These are phyloP conservation scores for Oehlia diaphana DNA, from an alignment of 192 early-diverging fungal genomes.

Conservation along the genomic window DNA sequence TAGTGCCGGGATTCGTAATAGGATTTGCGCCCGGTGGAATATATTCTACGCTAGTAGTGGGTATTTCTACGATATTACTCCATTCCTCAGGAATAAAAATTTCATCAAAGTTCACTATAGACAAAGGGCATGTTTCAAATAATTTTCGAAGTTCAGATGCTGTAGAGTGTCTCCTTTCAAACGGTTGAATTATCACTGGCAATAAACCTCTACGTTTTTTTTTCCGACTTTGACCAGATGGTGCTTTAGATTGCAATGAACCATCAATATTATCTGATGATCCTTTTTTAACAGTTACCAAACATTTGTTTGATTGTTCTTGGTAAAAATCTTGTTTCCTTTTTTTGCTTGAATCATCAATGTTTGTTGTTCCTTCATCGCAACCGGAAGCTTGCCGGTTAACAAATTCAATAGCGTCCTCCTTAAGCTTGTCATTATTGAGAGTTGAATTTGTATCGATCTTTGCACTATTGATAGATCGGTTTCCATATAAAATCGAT, in stretches of 20 bases:
- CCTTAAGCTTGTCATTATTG: background rate
- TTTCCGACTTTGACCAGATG: background rate
- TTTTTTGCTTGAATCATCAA: conserved; percentile 1
- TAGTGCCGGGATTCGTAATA: too few relatives aligned
- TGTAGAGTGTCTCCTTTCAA: conserved; percentile 7
- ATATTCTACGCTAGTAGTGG: background rate
- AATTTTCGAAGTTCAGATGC: conserved; percentile 24
- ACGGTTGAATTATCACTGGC: background rate
- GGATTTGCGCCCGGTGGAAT: too few relatives aligned
- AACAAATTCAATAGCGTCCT: background rate
- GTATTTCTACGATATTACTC: background rate
- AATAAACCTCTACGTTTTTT: conserved; percentile 1
- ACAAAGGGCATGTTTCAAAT: conserved; percentile 13
- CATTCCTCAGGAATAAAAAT: conserved; percentile 21
- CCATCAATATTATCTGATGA: background rate
- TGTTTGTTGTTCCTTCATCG: background rate
- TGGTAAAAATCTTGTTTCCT: background rate
- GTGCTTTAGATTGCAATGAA: background rate
- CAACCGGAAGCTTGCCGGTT: background rate
- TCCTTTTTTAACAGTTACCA: background rate
- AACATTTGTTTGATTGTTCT: background rate
- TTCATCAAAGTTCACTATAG: conserved; percentile 12
- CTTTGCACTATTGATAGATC: background rate
- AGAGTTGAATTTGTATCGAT: background rate
- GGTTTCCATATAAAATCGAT: background rate